These are phyloP conservation scores for Senna siamea DNA, from an alignment of 306 rosid species.

Conservation along the genomic window DNA sequence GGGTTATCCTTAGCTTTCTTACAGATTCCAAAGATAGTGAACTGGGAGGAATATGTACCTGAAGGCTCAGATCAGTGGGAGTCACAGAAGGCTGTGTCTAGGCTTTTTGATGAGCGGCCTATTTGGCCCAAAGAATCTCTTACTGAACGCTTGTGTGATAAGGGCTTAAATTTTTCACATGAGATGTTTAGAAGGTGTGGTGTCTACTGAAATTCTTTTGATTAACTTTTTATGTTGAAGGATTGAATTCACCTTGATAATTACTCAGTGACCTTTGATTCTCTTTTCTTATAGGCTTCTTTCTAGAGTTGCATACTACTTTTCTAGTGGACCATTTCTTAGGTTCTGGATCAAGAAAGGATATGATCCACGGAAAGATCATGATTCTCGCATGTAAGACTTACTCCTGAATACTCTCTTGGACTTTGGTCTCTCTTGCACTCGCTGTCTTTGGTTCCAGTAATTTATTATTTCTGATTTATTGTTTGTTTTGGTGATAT, in stretches of 20 bases:
- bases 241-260: slow-evolving; percentile 32
- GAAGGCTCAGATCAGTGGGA: slow-evolving; percentile 82
- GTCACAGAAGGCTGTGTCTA: slow-evolving; percentile 72
- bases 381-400: slow-evolving; percentile 80
- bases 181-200: slow-evolving; percentile 88
- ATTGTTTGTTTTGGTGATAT: slow-evolving; percentile 11
- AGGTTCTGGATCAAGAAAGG: slow-evolving; percentile 96
- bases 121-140: slow-evolving; percentile 82
- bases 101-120: slow-evolving; percentile 85
- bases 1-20: slow-evolving; percentile 65
- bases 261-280: slow-evolving; percentile 31
- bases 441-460: slow-evolving; percentile 18
- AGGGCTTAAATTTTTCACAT: slow-evolving; percentile 65
- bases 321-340: slow-evolving; percentile 89
- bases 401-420: slow-evolving; percentile 22
- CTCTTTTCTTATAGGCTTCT: slow-evolving; percentile 73
- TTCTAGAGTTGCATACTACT: slow-evolving; percentile 89
- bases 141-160: slow-evolving; percentile 61
- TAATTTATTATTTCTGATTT: slow-evolving; percentile 26
- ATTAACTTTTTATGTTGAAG: slow-evolving; percentile 29
- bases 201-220: slow-evolving; percentile 33
- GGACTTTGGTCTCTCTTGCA: slow-evolving; percentile 25
- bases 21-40: slow-evolving; percentile 91
- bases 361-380: slow-evolving; percentile 90
- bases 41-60: slow-evolving; percentile 84